phyloP scores from a whole-genome alignment of 805 yeast species.

The Saccharomycopsis sp. region DNA sequence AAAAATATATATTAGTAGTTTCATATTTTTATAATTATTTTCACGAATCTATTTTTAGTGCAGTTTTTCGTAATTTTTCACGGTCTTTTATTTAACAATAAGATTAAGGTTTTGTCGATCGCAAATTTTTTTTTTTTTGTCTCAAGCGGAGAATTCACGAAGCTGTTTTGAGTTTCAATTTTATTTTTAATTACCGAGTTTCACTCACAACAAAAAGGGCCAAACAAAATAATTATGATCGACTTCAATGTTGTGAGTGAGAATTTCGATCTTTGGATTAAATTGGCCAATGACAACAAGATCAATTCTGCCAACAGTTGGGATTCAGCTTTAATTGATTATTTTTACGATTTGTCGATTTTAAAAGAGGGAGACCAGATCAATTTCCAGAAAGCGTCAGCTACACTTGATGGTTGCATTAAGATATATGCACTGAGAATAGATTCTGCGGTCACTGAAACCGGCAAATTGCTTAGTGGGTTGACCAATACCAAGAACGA shows the following conservation, averaged over 20 bases:
- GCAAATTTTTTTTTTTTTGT: too few relatives aligned
- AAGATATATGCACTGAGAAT: constrained; percentile 88
- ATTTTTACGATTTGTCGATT: constrained; percentile 43
- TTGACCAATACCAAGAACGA: constrained; percentile 39
- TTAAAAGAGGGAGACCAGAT: constrained; percentile 44
- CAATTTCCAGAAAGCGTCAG: constrained; percentile 83
- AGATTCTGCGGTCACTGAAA: constrained; percentile 84
- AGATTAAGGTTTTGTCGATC: too few relatives aligned
- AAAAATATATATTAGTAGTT: too few relatives aligned
- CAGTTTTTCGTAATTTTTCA: too few relatives aligned
- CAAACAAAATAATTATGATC: constrained; percentile 29
- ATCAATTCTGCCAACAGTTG: constrained; percentile 43
- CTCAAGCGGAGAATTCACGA: too few relatives aligned
- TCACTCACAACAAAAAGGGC: too few relatives aligned
- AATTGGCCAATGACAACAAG: constrained; percentile 41
- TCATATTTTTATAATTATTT: too few relatives aligned
- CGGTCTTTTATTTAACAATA: too few relatives aligned
- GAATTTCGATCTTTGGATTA: constrained; percentile 43
- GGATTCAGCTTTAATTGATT: constrained; percentile 45
- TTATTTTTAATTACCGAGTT: too few relatives aligned
- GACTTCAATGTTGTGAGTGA: background rate
- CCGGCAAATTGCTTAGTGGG: constrained; percentile 75
- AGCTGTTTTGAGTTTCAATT: too few relatives aligned
- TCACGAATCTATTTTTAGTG: too few relatives aligned
- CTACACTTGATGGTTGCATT: constrained; percentile 89